Evolutionary conservation across 2,329 filamentous ascomycete species (phyloP).

Genomic region (Alternaria incomplexa): DNA sequence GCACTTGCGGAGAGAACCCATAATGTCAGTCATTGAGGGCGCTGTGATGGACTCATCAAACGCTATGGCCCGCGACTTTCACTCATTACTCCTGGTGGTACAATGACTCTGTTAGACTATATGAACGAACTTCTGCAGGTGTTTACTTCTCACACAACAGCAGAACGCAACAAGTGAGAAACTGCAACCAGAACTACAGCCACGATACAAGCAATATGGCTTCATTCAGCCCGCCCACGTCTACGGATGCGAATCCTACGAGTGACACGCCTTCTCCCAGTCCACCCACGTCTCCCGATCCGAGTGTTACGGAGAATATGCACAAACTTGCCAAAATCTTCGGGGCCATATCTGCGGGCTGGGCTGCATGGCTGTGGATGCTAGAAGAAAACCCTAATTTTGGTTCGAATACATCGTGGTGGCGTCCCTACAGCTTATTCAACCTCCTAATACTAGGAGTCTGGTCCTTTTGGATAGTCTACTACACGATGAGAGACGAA

Average conservation of each 20-base stretch:
- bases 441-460: not conserved
- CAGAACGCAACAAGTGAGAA: not conserved
- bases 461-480: not conserved
- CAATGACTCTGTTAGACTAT: not conserved
- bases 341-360: no score
- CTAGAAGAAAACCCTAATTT: no score
- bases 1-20: not conserved
- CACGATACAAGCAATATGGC: not conserved
- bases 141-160: not conserved
- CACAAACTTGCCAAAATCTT: no score
- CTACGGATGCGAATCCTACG: not conserved
- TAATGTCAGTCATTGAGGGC: not conserved
- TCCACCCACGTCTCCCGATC: no score
- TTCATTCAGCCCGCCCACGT: no score
- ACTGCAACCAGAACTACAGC: not conserved
- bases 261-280: not conserved
- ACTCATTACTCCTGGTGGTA: not conserved
- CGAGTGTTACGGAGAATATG: no score
- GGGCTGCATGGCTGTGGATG: no score
- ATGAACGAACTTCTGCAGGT: not conserved
- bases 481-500: not conserved
- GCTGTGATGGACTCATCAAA: not conserved
- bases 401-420: no score
- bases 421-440: not conserved
- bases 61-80: not conserved